phyloP scores from a whole-genome alignment of 2,329 filamentous ascomycete species.

The Tolypocladium pustulatum region DNA sequence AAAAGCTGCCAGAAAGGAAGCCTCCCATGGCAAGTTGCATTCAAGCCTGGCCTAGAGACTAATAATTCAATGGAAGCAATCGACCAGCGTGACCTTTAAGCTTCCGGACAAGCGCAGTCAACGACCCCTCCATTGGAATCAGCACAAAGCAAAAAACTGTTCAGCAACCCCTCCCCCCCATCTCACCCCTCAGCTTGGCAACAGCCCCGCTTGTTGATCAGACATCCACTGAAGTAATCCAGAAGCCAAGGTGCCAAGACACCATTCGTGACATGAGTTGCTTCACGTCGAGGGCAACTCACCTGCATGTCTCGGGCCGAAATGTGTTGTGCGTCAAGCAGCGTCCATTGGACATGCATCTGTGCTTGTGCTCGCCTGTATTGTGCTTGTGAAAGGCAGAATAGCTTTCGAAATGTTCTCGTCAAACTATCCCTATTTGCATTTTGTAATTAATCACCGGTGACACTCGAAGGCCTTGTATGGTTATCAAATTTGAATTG shows the following conservation, averaged over 20 bases:
- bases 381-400: background rate
- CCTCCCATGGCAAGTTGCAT: background rate
- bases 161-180: background rate
- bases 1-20: background rate
- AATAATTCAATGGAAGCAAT: background rate
- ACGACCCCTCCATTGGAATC: background rate
- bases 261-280: background rate
- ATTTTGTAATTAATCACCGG: background rate
- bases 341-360: background rate
- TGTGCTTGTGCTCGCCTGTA: background rate
- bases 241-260: background rate
- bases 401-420: too few species aligned
- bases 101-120: too few species aligned
- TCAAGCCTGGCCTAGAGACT: background rate
- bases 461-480: background rate
- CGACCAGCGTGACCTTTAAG: background rate
- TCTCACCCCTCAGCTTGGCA: background rate
- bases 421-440: background rate
- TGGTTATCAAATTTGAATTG: background rate
- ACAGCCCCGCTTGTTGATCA: background rate
- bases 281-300: background rate
- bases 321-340: background rate
- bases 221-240: background rate
- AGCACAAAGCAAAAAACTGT: background rate
- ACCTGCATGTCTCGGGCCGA: background rate